Percentiles rank a stretch among this genome's conserved stretches.
Conservation (phyloP, 495 filamentous ascomycete genomes). For the Xylaria castorea region DNA sequence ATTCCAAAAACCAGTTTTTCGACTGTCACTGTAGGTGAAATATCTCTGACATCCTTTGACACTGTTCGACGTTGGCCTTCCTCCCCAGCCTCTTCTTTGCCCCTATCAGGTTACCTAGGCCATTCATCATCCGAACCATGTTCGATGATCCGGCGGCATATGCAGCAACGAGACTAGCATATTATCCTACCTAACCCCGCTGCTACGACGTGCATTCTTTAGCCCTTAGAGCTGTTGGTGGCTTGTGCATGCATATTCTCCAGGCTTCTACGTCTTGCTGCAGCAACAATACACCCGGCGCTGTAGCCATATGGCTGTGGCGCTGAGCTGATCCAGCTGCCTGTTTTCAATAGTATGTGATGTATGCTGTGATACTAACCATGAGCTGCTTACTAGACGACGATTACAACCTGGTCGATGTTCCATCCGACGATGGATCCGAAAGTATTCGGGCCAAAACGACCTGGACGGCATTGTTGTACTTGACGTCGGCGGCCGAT, state of each 20-base stretch:
- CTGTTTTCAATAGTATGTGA: conserved; percentile 7
- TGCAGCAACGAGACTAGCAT: background rate
- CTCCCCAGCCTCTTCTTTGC: background rate
- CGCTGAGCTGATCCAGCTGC: background rate
- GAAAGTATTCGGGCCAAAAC: conserved; percentile 77
- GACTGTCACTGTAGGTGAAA: conserved; percentile 77
- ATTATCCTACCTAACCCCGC: conserved; percentile 8
- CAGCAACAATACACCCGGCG: background rate
- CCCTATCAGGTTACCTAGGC: background rate
- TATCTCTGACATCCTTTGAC: conserved; percentile 6
- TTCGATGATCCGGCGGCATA: background rate
- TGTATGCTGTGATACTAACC: conserved; percentile 6
- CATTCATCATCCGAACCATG: background rate
- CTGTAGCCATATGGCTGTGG: conserved; percentile 2
- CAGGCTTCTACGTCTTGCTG: background rate
- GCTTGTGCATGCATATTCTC: background rate
- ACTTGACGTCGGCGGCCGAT: conserved; percentile 72
- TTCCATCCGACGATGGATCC: conserved; percentile 74
- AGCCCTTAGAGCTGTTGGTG: background rate
- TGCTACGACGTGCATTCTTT: background rate
- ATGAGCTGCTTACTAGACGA: conserved; percentile 30
- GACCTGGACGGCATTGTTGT: conserved; percentile 92
- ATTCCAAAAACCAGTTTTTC: conserved; percentile 85
- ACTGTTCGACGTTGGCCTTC: background rate
- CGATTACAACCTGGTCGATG: conserved; percentile 36